Conservation (phyloP, 805 yeast genomes). For the Candida easanensis region DNA sequence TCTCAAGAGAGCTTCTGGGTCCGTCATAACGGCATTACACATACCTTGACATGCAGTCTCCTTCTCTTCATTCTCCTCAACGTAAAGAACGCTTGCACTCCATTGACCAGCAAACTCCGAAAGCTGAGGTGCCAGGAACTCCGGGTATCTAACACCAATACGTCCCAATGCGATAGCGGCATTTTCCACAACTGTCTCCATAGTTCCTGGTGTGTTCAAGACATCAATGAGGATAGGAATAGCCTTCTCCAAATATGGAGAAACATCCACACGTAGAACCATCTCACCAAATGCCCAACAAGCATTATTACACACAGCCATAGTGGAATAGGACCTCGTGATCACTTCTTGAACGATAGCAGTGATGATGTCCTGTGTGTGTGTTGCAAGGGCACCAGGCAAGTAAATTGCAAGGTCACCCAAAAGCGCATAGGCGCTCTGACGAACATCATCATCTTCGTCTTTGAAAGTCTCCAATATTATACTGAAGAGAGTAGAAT, state of each 20-base stretch:
- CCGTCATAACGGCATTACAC: conserved; percentile 60
- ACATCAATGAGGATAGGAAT: conserved; percentile 57
- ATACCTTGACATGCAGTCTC: conserved; percentile 85
- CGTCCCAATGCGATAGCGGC: conserved; percentile 89
- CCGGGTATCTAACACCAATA: conserved; percentile 64
- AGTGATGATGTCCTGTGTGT: conserved; percentile 52
- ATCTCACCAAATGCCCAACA: conserved; percentile 94
- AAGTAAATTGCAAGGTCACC: conserved; percentile 83
- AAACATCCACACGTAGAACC: conserved; percentile 53
- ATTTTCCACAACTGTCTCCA: conserved; percentile 71
- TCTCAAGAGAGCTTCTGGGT: conserved; percentile 56
- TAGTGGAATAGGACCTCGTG: conserved; percentile 45
- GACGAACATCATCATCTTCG: conserved; percentile 83
- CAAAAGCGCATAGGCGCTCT: conserved; percentile 81
- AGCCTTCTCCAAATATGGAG: conserved; percentile 52
- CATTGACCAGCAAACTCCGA: conserved; percentile 60
- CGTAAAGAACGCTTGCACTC: conserved; percentile 64
- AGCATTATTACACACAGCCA: conserved; percentile 80
- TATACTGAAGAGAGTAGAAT: conserved; percentile 52
- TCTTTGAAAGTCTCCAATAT: conserved; percentile 72
- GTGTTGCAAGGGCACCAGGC: conserved; percentile 31
- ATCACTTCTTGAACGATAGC: conserved; percentile 68
- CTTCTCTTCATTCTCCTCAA: conserved; percentile 84
- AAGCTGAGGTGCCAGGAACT: conserved; percentile 55
- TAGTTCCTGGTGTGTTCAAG: conserved; percentile 52